phyloP scores from a whole-genome alignment of 2,329 filamentous ascomycete genomes.

The Paraconiothyrium brasiliense region DNA sequence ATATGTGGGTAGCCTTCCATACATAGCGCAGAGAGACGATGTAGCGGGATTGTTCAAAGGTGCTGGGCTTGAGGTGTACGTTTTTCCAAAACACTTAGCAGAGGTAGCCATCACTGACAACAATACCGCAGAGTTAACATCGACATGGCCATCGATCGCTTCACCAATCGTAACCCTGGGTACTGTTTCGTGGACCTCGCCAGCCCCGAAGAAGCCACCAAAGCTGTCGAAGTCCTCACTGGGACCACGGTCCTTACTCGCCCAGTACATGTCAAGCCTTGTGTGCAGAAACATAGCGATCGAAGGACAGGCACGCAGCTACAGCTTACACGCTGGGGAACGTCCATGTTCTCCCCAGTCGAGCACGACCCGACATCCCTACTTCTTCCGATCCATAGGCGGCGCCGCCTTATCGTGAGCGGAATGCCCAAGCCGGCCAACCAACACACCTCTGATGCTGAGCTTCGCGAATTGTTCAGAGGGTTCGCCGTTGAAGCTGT shows the following conservation, averaged over 20 bases:
- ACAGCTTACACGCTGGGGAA: constrained; percentile 3
- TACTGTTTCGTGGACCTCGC: constrained; percentile 79
- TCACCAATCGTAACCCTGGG: constrained; percentile 74
- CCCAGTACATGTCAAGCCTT: constrained; percentile 66
- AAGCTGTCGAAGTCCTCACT: constrained; percentile 66
- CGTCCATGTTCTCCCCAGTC: background rate
- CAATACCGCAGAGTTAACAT: constrained; percentile 59
- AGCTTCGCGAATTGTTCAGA: constrained; percentile 56
- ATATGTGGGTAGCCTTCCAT: constrained; percentile 13
- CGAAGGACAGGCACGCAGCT: background rate
- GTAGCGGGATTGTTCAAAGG: constrained; percentile 16
- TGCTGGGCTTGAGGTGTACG: background rate
- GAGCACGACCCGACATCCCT: no score
- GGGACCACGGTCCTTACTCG: constrained; percentile 66
- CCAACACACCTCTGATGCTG: constrained; percentile 53
- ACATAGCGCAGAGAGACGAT: constrained; percentile 8
- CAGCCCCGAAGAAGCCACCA: constrained; percentile 64
- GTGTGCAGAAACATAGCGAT: constrained; percentile 24
- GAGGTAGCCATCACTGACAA: background rate
- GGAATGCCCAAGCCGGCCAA: constrained; percentile 56
- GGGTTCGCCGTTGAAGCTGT: constrained; percentile 57
- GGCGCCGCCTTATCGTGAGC: constrained; percentile 58
- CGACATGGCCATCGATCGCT: constrained; percentile 74
- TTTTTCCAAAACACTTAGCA: background rate
- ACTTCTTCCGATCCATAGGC: constrained; percentile 41